Evolutionary conservation across 805 yeast species (phyloP), one percentile per base, ranked within the genome.

Genomic region (Torulaspora franciscae): DNA sequence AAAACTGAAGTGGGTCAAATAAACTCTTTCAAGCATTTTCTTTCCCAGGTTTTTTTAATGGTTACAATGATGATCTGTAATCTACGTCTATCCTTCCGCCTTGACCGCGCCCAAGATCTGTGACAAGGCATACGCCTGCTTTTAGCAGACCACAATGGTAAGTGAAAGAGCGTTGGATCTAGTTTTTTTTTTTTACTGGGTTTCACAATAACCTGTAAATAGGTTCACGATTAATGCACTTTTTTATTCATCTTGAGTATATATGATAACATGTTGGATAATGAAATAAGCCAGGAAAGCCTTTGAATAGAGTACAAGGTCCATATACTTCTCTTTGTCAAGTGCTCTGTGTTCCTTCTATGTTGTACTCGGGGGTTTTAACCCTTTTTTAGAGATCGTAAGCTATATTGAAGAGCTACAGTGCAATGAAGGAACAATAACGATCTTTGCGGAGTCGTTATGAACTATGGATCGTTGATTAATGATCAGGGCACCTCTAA

Each of bases 381-480:
- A 13, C 34, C 41, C 32, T 38, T 24, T 38, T 28, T 19, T n/a
- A 14, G n/a, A 2, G 11, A 14, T 13, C 7, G 17, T 7, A 14
- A 30, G 17, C 6, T 13, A n/a, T 13, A n/a, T 3, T 13, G 10
- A 6, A 14, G 19, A 22, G 29, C 28, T 11, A 28, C n/a, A 24
- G 25, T 38, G 34, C 25, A 19, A 38, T n/a, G 25, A 37, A n/a
- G 15, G 7, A 13, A 37, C 25, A 11, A 23, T 24, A 35, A 10
- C 22, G 22, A 19, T 19, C 22, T 19, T 19, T 5, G 5, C 22
- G 10, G 27, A 11, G 17, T 9, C 41, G 23, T 25, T 15, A 48
- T 48, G 52, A 26, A 45, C 11, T 48, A 48, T 45, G 52, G 49
- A 23, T 23, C 45, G 23, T 26, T 37, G 11, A 13, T 35, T 11